Conservation (phyloP, 176 grass and related monocot genomes). For the Themeda triandra region DNA sequence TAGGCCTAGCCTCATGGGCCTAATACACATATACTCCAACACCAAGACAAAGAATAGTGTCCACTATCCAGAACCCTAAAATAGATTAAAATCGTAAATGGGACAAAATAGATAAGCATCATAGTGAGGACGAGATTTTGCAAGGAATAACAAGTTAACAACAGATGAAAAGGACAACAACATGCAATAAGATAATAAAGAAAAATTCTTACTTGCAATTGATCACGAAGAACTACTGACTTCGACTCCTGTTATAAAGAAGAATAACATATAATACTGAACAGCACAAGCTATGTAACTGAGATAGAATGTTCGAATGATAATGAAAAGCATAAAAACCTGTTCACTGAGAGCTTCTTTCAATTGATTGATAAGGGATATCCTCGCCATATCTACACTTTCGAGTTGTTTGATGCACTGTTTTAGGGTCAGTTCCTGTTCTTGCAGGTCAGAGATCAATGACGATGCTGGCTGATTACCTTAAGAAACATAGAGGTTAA, state of each 20-base stretch:
- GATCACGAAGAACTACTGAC: conserved; percentile 48
- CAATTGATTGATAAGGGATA: conserved; percentile 62
- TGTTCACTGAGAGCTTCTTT: conserved; percentile 76
- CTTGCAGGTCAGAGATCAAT: conserved; percentile 63
- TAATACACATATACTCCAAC: too few relatives aligned
- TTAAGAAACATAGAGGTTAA: conserved; percentile 19
- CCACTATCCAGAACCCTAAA: not conserved
- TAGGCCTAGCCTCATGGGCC: too few relatives aligned
- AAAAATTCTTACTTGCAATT: conserved; percentile 73
- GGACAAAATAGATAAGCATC: conserved; percentile 4
- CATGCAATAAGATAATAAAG: conserved; percentile 2
- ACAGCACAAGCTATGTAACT: not conserved
- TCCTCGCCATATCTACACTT: conserved; percentile 43
- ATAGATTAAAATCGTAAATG: not conserved
- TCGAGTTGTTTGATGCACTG: conserved; percentile 70
- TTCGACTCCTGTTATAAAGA: conserved; percentile 65
- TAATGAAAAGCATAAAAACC: conserved; percentile 44
- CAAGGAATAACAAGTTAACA: not conserved
- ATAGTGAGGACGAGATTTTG: not conserved
- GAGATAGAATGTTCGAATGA: conserved; percentile 7
- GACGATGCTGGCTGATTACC: conserved; percentile 62
- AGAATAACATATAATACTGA: conserved; percentile 18
- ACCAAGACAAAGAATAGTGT: not conserved
- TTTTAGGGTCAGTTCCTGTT: conserved; percentile 59
- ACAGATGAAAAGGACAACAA: not conserved